Evolutionary conservation across 2,329 filamentous ascomycete species (phyloP).

Genomic region (Alternaria solani): DNA sequence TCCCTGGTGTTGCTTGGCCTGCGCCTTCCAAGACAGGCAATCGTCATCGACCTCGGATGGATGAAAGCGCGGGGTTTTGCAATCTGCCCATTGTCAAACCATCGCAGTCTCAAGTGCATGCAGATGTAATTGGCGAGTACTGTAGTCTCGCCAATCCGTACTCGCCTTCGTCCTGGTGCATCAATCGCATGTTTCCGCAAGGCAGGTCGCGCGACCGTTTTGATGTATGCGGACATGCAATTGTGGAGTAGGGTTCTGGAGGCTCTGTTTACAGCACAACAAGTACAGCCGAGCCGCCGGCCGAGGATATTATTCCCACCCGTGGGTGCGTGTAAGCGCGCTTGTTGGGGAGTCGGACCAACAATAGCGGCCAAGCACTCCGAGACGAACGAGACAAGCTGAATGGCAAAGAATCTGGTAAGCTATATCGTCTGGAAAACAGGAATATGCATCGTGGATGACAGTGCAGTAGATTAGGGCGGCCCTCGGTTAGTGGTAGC

Average conservation of each 20-base stretch:
- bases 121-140: constrained; percentile 7
- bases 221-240: not conserved
- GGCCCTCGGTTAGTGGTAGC: constrained; percentile 10
- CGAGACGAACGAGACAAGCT: constrained; percentile 1
- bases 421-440: constrained; percentile 10
- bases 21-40: constrained; percentile 16
- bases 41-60: constrained; percentile 27
- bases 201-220: constrained; percentile 4
- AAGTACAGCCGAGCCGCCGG: not conserved
- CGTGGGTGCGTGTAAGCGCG: not conserved
- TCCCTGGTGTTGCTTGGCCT: constrained; percentile 31
- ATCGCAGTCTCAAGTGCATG: constrained; percentile 17
- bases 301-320: not conserved
- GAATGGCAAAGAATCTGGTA: not conserved
- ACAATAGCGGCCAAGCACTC: not conserved
- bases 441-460: constrained; percentile 16
- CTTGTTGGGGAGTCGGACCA: not conserved
- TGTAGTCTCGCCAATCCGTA: not conserved
- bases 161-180: constrained; percentile 1
- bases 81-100: constrained; percentile 13
- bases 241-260: constrained; percentile 2
- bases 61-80: constrained; percentile 2
- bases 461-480: constrained; percentile 9
- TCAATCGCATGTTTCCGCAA: constrained; percentile 2
- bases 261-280: not conserved